A percentile compares a stretch with the other conserved stretches of the same genome.
phyloP scores from a whole-genome alignment of 1,284 basidiomycete genomes.

The Heterobasidion irregulare region DNA sequence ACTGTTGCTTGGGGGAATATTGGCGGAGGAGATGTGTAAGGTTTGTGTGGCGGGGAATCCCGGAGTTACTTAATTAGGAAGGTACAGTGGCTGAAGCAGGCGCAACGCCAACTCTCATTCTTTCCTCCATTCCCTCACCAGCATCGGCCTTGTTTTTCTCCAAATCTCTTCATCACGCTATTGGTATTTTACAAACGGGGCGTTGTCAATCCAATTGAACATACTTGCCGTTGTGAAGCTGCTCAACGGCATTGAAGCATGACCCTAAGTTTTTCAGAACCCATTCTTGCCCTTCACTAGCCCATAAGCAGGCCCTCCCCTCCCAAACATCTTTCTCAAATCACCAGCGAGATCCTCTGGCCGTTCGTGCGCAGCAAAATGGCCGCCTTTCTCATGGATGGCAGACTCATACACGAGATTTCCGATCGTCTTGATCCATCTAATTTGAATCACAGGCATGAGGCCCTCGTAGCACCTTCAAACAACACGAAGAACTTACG shows the following conservation, averaged over 20 bases:
- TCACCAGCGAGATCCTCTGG: conserved; percentile 15
- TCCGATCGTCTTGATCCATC: conserved; percentile 10
- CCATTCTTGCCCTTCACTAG: conserved; percentile 9
- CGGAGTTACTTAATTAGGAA: background rate
- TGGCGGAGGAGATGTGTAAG: background rate
- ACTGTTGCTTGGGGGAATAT: conserved; percentile 1
- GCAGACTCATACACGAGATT: conserved; percentile 16
- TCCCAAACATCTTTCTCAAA: conserved; percentile 16
- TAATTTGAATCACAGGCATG: background rate
- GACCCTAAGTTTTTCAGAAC: conserved; percentile 2
- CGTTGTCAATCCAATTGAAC: background rate
- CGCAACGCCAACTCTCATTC: background rate
- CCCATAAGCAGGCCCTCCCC: conserved; percentile 7
- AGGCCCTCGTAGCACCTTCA: background rate
- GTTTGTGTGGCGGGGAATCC: background rate
- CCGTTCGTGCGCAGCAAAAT: conserved; percentile 18
- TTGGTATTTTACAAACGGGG: no score
- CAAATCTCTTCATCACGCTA: no score
- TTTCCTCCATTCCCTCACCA: background rate
- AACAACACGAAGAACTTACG: conserved; percentile 12
- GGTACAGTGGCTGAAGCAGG: background rate
- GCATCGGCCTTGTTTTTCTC: background rate
- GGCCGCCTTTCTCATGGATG: conserved; percentile 16
- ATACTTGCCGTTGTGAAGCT: background rate
- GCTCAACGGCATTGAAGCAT: background rate